Base-by-base conservation (phyloP, 495 filamentous ascomycete genomes). In the Neurospora sp. region DNA sequence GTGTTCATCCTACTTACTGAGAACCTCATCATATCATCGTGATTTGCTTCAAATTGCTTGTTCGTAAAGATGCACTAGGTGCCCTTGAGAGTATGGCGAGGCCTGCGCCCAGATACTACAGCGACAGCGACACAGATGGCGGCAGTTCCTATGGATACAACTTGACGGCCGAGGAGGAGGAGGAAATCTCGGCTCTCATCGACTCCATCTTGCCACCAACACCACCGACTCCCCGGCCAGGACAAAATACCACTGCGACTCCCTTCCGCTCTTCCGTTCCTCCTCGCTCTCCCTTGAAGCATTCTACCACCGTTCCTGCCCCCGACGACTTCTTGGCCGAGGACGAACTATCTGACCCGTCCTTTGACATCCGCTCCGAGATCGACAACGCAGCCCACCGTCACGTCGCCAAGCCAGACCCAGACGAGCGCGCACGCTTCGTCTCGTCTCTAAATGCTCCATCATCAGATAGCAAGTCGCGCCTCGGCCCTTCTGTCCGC, bases 121-220 rank as follows among this genome's bases (percentile, higher is more conserved):
- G 74, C 70, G 84, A 85, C 70, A 78, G 69, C 74, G 82, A 83
- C 74, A 89, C 85, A 76, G 89, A 92, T 18, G 27, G 27, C 16
- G 7, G 14, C 31, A 65, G 53, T 35, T 65, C 53, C 72, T 94
- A 93, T 84, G 91, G 90, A 35, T 93, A 91, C 39, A 90, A 93
- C 72, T 89, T 93, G 74, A 88, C 89, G 0, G 80, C 83, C 12
- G 91, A 90, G 69, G 91, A 93, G 39, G 85, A 86, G 73, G 76
- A 77, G 39, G n/a, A 72, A 4, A 73, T 83, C 37, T 69, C 40
- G 22, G 74, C 73, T 27, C 37, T 76, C 18, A 68, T 72, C 69
- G 78, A 79, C 68, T 65, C 45, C 61, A n/a, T 79, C 35, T 73
- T 75, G 61, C 41, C 74, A 48, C 68, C 59, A 45, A 59, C 70